Base-by-base conservation (phyloP, 441 rosid species). In the Gossypium davidsonii region DNA sequence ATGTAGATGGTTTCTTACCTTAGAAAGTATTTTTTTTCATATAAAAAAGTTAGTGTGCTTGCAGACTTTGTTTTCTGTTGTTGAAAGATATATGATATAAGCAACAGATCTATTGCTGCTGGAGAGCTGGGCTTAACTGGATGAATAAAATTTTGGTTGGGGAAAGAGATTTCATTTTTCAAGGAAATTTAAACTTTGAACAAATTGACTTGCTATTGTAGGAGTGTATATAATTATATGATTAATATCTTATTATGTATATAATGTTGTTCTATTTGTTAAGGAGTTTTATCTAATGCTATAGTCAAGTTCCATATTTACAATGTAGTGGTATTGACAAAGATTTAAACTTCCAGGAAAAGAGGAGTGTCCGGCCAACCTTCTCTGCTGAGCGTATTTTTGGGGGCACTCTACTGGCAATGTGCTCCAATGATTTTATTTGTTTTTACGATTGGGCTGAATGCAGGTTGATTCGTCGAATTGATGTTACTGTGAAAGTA, bases 401-500 rank as follows among this genome's bases (percentile, higher is more conserved):
- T 77, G 99, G 99, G 63, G 98, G 99, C 67, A 85, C 90, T 71
- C 82, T 95, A 73, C 80, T 95, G 82, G 97, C 98, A 37, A 95
- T 95, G 98, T 90, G 99, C 86, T 89, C 97, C 70, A 95, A 88
- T 80, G 99, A 93, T 83, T 95, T 95, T 79, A 93, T 93, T 79
- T 95, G 99, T 79, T 95, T 95, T 79, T 95, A 91, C 82, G 99
- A 95, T 83, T 95, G 99, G 99, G 89, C 88, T 78, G 98, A 95
- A 71, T 95, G 99, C 88, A 88, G 98, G 84, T 81, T 95, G 85
- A 88, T 95, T 75, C 86, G 98, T 73, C 88, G 98, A 58, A 93
- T 95, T 81, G 99, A 95, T 84, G 99, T 95, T 51, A 87, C 82
- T 52, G 97, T 95, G 75, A 95, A 95, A 83, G 99, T 94, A 89